Base-by-base conservation (phyloP, 768 basidiomycete genomes). In the Porpolomopsis calyptriformis region DNA sequence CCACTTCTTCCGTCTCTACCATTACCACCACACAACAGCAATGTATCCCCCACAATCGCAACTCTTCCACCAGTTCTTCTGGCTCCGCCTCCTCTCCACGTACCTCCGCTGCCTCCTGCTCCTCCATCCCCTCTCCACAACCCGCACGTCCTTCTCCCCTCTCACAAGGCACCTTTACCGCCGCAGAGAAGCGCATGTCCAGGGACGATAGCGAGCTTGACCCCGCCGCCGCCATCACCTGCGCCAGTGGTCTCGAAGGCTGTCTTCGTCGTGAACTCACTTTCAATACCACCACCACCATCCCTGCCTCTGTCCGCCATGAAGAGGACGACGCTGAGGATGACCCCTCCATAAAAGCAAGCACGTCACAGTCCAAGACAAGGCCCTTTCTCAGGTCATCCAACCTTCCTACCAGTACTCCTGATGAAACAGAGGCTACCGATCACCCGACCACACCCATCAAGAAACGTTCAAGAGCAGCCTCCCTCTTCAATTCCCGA, bases 401-500 rank as follows among this genome's bases (percentile, higher is more conserved):
- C 38, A 38, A 18, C 26, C 24, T 19, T 23, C 14, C 20, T 14
- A 41, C 14, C 23, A 4, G 6, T 25, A n/a, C n/a, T n/a, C n/a
- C 27, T 25, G 43, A 31, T 31, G 43, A 19, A 25, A 70, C 69
- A 53, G 74, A 69, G n/a, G n/a, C 56, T 42, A 63, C 60, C 22
- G 67, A 65, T 16, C 66, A 68, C 9, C 60, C 70, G 37, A 74
- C 74, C 1, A 66, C 68, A 1, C 73, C 70, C 35, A 66, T 70
- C 7, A 86, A 85, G 72, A 87, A 85, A 65, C 77, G 77, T 59
- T 74, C 77, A 35, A 79, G 82, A 14, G 80, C 79, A 0, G 77
- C 81, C 35, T 73, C 79, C 18, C 60, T 97, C 52, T 93, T 98
- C 73, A 96, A 91, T 62, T 78, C 85, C 52, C 80, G 84, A 52